These are phyloP conservation scores for Karstenula rhodostoma DNA, from an alignment of 2,329 filamentous ascomycete genomes.

Conservation along the genomic window DNA sequence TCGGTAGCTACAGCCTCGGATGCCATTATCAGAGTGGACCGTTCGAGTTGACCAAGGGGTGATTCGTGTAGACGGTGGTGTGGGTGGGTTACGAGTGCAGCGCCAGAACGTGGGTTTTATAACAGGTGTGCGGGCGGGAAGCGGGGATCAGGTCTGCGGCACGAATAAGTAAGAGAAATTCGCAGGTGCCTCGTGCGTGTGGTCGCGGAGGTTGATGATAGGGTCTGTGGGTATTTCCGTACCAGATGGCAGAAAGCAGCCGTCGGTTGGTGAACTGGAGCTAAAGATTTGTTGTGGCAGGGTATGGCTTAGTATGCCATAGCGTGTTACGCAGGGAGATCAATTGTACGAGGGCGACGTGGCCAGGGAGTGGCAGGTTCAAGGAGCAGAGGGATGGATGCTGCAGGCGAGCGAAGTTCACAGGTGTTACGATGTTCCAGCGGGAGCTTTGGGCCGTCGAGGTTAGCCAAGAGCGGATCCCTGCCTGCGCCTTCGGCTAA, in stretches of 20 bases:
- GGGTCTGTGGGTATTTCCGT: conserved; percentile 2
- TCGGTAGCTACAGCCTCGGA: conserved; percentile 46
- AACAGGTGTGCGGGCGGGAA: background rate
- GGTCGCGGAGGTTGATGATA: background rate
- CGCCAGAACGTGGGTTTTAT: conserved; percentile 29
- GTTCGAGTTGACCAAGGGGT: conserved; percentile 49
- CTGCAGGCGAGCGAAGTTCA: conserved; percentile 6
- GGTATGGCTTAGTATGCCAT: conserved; percentile 17
- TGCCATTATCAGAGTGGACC: conserved; percentile 50
- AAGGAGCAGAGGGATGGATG: conserved; percentile 2
- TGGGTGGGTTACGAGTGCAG: conserved; percentile 33
- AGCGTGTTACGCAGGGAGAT: background rate
- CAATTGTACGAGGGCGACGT: conserved; percentile 14
- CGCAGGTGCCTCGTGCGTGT: background rate
- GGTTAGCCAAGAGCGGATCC: conserved; percentile 9
- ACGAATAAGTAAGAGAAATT: background rate
- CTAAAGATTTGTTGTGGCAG: background rate
- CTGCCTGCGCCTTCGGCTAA: conserved; percentile 2
- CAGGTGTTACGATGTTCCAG: conserved; percentile 13
- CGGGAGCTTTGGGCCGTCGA: conserved; percentile 2
- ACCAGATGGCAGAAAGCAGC: conserved; percentile 15
- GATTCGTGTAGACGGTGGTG: conserved; percentile 46
- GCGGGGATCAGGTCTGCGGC: background rate
- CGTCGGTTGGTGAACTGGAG: background rate
- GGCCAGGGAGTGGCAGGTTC: background rate